A percentile compares a stretch with the other conserved stretches of the same genome.
phyloP scores from a whole-genome alignment of 129 eudicot species.

The Ambrosia artemisiifolia region DNA sequence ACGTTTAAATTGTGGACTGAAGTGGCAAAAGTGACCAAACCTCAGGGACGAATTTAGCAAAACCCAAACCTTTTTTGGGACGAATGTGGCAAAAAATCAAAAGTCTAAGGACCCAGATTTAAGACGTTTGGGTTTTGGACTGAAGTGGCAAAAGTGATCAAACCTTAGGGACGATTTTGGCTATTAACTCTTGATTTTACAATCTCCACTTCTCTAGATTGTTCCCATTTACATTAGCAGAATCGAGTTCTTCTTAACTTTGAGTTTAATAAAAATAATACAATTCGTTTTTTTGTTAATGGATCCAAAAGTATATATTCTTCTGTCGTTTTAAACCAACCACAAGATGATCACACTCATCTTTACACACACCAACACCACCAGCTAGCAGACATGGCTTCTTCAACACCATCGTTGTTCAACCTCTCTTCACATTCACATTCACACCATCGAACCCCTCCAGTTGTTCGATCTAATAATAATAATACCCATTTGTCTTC shows the following conservation, averaged over 20 bases:
- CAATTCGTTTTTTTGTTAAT: neutral
- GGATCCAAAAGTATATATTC: constrained; percentile 5
- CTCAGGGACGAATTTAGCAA: too few relatives aligned
- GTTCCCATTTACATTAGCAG: constrained; percentile 1
- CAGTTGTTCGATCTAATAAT: constrained; percentile 9
- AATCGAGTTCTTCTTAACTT: constrained; percentile 3
- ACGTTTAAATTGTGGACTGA: too few relatives aligned
- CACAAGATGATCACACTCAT: constrained; percentile 38
- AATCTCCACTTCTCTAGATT: too few relatives aligned
- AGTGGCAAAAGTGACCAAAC: too few relatives aligned
- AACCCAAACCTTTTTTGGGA: too few relatives aligned
- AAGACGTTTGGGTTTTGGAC: too few relatives aligned
- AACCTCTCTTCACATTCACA: constrained; percentile 24
- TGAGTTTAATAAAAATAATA: neutral
- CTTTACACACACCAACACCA: constrained; percentile 19
- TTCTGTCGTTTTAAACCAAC: constrained; percentile 24
- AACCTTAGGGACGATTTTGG: too few relatives aligned
- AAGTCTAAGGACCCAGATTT: too few relatives aligned
- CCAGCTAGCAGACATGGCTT: constrained; percentile 39
- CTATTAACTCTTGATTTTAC: too few relatives aligned
- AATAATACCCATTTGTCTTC: neutral
- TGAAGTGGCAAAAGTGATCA: too few relatives aligned
- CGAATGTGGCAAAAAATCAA: too few relatives aligned
- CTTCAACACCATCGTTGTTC: constrained; percentile 36
- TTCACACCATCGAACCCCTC: constrained; percentile 5